These are phyloP conservation scores for Dendryphion nanum DNA, from an alignment of 2,329 filamentous ascomycete genomes.

Conservation along the genomic window DNA sequence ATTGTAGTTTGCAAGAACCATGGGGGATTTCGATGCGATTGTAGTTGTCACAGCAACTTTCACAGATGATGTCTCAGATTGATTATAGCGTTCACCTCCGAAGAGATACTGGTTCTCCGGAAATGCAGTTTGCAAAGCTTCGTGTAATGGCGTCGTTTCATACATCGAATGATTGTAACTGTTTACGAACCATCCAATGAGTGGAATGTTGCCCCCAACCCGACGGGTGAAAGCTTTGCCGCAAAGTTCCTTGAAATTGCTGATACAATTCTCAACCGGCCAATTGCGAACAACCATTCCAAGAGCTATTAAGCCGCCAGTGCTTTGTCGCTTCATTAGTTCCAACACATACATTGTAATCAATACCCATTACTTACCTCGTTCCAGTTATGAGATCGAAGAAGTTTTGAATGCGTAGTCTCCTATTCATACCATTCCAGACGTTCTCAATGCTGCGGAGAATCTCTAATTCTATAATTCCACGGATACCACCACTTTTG, in stretches of 20 bases:
- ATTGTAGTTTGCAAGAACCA: conserved; percentile 49
- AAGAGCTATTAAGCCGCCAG: conserved; percentile 47
- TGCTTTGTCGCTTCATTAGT: conserved; percentile 19
- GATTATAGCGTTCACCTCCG: conserved; percentile 23
- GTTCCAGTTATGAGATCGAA: conserved; percentile 48
- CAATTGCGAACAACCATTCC: conserved; percentile 41
- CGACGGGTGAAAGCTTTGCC: conserved; percentile 42
- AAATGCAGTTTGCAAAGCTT: conserved; percentile 31
- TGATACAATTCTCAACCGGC: conserved; percentile 39
- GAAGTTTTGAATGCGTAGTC: conserved; percentile 44
- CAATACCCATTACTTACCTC: conserved; percentile 8
- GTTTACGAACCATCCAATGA: conserved; percentile 14
- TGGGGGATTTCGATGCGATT: conserved; percentile 38
- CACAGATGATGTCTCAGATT: conserved; percentile 1
- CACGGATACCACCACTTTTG: conserved; percentile 46
- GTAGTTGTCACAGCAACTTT: conserved; percentile 44
- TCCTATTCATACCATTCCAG: conserved; percentile 29
- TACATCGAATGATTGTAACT: conserved; percentile 19
- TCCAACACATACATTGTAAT: background rate
- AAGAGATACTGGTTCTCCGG: conserved; percentile 28
- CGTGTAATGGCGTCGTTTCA: conserved; percentile 38
- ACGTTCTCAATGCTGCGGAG: conserved; percentile 42
- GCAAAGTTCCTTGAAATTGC: conserved; percentile 39
- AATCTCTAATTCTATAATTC: conserved; percentile 47
- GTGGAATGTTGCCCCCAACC: conserved; percentile 11